phyloP scores from a whole-genome alignment of 2,329 filamentous ascomycete genomes.

The Fusarium sp. region DNA sequence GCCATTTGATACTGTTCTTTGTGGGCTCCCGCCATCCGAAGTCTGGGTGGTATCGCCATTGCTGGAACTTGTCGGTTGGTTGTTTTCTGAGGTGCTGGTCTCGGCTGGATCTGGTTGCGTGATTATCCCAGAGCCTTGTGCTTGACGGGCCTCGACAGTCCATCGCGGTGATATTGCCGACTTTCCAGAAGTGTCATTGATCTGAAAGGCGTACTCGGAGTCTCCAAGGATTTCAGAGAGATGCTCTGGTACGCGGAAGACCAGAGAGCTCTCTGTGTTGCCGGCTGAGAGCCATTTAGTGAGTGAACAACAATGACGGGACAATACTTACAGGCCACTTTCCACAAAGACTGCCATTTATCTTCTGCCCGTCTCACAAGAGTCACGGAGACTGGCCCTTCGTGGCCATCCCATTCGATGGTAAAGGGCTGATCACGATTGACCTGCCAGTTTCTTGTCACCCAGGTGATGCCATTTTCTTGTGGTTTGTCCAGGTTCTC shows the following conservation, averaged over 20 bases:
- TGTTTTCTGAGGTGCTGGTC: not conserved
- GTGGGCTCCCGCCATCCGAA: not conserved
- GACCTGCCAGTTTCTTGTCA: not conserved
- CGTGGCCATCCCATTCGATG: not conserved
- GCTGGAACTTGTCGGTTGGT: not conserved
- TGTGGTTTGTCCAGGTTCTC: not conserved
- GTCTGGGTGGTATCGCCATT: not conserved
- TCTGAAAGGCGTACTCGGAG: conserved; percentile 5
- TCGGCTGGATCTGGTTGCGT: not conserved
- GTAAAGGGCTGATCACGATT: not conserved
- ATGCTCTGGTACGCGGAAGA: not conserved
- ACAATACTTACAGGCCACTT: not conserved
- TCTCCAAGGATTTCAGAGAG: not conserved
- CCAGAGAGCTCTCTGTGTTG: not conserved
- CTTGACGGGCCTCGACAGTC: not conserved
- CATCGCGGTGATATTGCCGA: not conserved
- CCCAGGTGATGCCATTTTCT: conserved; percentile 1
- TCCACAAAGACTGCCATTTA: not conserved
- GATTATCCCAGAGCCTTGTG: not conserved
- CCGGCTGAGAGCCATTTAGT: not conserved
- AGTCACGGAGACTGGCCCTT: not conserved
- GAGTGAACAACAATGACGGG: rapidly evolving
- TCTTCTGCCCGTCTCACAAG: not conserved
- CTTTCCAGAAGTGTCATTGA: not conserved
- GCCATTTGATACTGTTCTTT: not conserved